phyloP scores from a whole-genome alignment of 768 basidiomycete species.

The Mycena capillaripes region DNA sequence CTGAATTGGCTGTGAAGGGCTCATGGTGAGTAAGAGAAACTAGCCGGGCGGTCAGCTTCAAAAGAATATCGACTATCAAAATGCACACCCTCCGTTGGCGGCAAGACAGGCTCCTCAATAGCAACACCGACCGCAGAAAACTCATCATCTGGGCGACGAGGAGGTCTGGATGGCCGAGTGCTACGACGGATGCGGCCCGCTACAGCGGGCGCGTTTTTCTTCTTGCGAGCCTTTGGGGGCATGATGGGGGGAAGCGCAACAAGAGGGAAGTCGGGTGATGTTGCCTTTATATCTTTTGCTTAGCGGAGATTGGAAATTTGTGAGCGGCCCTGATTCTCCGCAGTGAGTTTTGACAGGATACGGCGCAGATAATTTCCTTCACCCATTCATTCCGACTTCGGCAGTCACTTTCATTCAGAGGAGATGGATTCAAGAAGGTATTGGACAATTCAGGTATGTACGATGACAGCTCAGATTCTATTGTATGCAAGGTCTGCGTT shows the following conservation, averaged over 20 bases:
- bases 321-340: background rate
- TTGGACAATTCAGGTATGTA: too few relatives aligned
- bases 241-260: background rate
- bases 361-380: too few relatives aligned
- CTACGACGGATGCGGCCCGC: background rate
- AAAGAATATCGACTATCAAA: too few relatives aligned
- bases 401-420: too few relatives aligned
- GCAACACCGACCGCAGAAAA: background rate
- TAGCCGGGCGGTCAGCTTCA: too few relatives aligned
- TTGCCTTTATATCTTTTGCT: background rate
- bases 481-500: slow-evolving; percentile 5
- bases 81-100: background rate
- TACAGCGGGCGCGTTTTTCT: background rate
- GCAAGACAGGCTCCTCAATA: background rate
- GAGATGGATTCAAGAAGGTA: too few relatives aligned
- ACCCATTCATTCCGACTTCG: too few relatives aligned
- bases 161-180: background rate
- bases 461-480: background rate
- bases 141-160: background rate
- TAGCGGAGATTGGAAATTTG: background rate
- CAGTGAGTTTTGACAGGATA: too few relatives aligned
- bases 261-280: background rate
- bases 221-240: background rate
- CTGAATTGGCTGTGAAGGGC: too few relatives aligned
- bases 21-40: too few relatives aligned